phyloP scores from a whole-genome alignment of 2,329 filamentous ascomycete species.

The Cladobotryum mycophilum region DNA sequence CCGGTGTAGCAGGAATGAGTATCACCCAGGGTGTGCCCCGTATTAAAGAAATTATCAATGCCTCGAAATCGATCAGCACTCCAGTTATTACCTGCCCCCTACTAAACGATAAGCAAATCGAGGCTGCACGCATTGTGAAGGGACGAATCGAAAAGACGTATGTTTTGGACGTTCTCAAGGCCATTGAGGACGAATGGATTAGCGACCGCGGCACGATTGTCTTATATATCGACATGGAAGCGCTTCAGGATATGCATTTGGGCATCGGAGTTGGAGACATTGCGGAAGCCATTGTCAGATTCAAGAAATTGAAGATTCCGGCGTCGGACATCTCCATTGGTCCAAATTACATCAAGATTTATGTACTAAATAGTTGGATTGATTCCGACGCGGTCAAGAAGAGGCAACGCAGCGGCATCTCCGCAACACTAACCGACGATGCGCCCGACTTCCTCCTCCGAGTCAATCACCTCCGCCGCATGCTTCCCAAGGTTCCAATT shows the following conservation, averaged over 20 bases:
- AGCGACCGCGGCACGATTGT: constrained; percentile 67
- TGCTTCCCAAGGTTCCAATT: constrained; percentile 76
- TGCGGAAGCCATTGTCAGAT: constrained; percentile 65
- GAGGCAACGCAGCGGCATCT: constrained; percentile 30
- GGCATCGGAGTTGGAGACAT: constrained; percentile 72
- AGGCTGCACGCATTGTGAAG: constrained; percentile 85
- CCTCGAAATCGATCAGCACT: constrained; percentile 87
- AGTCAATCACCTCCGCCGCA: constrained; percentile 77
- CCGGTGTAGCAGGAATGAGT: constrained; percentile 98
- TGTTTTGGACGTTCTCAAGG: constrained; percentile 71
- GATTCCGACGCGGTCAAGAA: constrained; percentile 33
- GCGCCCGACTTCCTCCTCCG: constrained; percentile 57
- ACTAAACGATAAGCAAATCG: constrained; percentile 65
- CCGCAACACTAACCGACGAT: constrained; percentile 38
- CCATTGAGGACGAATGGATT: constrained; percentile 86
- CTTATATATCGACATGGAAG: constrained; percentile 73
- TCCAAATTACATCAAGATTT: constrained; percentile 63
- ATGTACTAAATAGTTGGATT: constrained; percentile 46
- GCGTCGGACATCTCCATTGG: constrained; percentile 56
- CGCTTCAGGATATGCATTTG: constrained; percentile 73
- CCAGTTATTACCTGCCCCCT: constrained; percentile 87
- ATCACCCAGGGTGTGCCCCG: constrained; percentile 98
- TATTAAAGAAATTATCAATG: constrained; percentile 99
- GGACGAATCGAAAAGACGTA: constrained; percentile 93
- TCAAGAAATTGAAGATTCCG: constrained; percentile 76